These are phyloP conservation scores for Cutaneotrichosporon daszewskae DNA, from an alignment of 1,284 basidiomycete species.

Conservation along the genomic window DNA sequence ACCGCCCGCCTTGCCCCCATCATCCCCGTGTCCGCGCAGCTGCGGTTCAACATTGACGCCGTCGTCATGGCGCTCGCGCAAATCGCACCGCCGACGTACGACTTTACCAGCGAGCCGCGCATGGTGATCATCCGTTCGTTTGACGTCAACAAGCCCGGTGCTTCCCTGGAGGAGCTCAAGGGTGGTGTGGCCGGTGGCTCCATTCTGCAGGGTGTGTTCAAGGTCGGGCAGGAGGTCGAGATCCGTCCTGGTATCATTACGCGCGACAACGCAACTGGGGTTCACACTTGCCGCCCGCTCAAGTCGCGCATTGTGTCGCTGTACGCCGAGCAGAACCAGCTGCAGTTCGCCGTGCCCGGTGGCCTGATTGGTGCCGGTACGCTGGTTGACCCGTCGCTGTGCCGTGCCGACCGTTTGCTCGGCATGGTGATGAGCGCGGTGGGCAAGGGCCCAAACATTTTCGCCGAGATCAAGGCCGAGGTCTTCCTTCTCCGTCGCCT, in stretches of 20 bases:
- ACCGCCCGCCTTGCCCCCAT: constrained; percentile 96
- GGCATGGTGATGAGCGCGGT: constrained; percentile 94
- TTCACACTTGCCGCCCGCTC: constrained; percentile 88
- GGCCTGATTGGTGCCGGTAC: constrained; percentile 98
- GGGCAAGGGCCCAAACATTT: constrained; percentile 88
- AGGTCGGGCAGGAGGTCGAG: constrained; percentile 85
- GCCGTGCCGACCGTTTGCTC: constrained; percentile 91
- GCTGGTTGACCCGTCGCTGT: constrained; percentile 90
- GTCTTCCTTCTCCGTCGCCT: constrained; percentile 87
- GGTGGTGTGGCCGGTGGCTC: constrained; percentile 97
- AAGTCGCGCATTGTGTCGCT: constrained; percentile 86
- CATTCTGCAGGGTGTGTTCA: constrained; percentile 87
- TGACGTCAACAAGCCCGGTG: constrained; percentile 98
- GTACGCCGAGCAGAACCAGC: constrained; percentile 88
- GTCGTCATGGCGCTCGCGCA: constrained; percentile 98
- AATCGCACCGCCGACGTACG: constrained; percentile 87
- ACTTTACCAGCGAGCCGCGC: constrained; percentile 84
- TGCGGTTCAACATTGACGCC: constrained; percentile 99
- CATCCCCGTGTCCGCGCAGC: constrained; percentile 95
- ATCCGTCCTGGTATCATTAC: constrained; percentile 96
- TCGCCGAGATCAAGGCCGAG: constrained; percentile 60
- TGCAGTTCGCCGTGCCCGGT: constrained; percentile 94
- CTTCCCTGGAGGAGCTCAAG: constrained; percentile 93
- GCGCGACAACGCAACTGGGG: constrained; percentile 85
- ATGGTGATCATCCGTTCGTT: constrained; percentile 99